These are phyloP conservation scores for Sisymbrium altissimum DNA, from an alignment of 345 rosid species.

Conservation along the genomic window DNA sequence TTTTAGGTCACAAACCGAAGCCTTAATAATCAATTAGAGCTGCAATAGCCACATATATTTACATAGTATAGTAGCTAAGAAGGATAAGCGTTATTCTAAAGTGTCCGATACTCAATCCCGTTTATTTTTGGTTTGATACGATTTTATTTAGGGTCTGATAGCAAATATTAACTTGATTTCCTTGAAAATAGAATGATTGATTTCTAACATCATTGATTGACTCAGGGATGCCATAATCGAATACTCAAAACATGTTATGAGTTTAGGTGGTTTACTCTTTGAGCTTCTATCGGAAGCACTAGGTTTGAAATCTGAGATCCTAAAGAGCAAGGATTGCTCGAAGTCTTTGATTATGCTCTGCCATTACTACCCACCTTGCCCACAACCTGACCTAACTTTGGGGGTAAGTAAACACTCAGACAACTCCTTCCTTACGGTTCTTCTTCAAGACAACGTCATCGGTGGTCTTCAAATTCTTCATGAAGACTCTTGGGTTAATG, in stretches of 20 bases:
- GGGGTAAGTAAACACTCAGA: slow-evolving; percentile 37
- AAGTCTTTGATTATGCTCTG: slow-evolving; percentile 26
- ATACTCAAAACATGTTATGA: slow-evolving; percentile 37
- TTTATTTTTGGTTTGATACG: neutral
- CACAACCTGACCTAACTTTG: slow-evolving; percentile 47
- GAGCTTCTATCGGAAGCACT: slow-evolving; percentile 44
- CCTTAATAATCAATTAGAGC: neutral
- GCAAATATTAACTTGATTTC: neutral
- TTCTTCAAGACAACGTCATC: slow-evolving; percentile 44
- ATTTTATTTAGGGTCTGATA: neutral
- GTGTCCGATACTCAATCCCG: neutral
- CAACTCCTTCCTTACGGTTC: slow-evolving; percentile 36
- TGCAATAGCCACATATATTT: neutral
- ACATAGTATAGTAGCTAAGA: neutral
- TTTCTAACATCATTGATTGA: neutral
- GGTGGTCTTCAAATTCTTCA: slow-evolving; percentile 53
- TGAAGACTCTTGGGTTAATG: slow-evolving; percentile 39
- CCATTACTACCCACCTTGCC: slow-evolving; percentile 50
- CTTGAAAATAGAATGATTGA: neutral
- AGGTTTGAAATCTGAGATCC: slow-evolving; percentile 29
- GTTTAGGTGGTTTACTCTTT: slow-evolving; percentile 33
- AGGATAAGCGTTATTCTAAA: neutral
- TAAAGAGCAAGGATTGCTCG: slow-evolving; percentile 34
- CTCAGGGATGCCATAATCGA: slow-evolving; percentile 39
- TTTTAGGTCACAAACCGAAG: neutral